Conservation (phyloP, 1,284 basidiomycete species). For the Pterulicium gracile region DNA sequence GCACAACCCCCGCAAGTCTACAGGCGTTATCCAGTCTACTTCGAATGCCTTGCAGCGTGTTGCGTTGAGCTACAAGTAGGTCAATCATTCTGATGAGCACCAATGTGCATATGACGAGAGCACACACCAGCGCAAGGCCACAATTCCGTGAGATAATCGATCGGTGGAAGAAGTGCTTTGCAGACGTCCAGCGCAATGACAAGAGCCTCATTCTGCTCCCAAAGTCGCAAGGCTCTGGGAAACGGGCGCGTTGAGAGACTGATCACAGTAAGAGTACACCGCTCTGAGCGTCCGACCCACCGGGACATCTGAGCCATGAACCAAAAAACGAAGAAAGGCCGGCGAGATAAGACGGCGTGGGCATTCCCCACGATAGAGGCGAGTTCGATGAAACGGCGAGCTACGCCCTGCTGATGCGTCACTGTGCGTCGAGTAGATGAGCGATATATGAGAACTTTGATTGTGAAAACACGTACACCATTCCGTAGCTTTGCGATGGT, state of each 20-base stretch:
- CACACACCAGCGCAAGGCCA: conserved; percentile 3
- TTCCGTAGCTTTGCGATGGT: conserved; percentile 56
- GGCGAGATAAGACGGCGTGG: conserved; percentile 36
- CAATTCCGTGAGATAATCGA: conserved; percentile 32
- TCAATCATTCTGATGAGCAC: background rate
- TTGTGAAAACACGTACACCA: conserved; percentile 45
- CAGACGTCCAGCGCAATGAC: conserved; percentile 56
- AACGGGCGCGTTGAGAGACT: conserved; percentile 8
- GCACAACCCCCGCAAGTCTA: background rate
- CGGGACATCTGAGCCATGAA: conserved; percentile 65
- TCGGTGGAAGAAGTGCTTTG: conserved; percentile 46
- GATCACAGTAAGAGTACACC: background rate
- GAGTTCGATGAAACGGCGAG: conserved; percentile 50
- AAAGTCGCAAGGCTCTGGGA: conserved; percentile 45
- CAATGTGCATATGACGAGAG: background rate
- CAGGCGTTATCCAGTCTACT: background rate
- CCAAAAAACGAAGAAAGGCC: conserved; percentile 69
- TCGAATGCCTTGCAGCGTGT: background rate
- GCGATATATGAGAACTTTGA: conserved; percentile 3
- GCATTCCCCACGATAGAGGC: conserved; percentile 52
- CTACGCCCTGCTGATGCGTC: conserved; percentile 49
- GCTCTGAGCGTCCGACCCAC: conserved; percentile 29
- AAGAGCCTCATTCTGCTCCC: conserved; percentile 50
- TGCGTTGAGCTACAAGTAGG: background rate
- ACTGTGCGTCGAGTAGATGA: conserved; percentile 27